Percentiles rank a stretch among this genome's conserved stretches.
Conservation (phyloP, 1,139 yeast genomes). For the Candida sojae region DNA sequence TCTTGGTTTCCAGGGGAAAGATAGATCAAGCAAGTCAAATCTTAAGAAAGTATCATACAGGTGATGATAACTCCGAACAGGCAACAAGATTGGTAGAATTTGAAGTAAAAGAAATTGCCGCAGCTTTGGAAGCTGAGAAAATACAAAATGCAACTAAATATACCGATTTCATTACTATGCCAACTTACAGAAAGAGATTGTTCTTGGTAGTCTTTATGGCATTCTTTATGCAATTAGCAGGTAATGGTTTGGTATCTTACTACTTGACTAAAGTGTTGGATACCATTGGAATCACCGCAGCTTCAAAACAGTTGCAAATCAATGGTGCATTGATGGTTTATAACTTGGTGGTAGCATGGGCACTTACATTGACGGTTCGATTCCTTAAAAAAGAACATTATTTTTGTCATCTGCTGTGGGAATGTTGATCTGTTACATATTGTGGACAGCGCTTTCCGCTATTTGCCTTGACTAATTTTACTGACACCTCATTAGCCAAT, state of each 20-base stretch:
- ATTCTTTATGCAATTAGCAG: slow-evolving; percentile 48
- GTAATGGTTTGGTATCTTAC: slow-evolving; percentile 55
- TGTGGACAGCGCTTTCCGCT: slow-evolving; percentile 43
- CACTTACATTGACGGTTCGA: slow-evolving; percentile 30
- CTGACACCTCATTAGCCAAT: slow-evolving; percentile 34
- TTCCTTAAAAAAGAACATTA: slow-evolving; percentile 44
- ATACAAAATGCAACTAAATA: slow-evolving; percentile 27
- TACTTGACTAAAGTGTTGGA: slow-evolving; percentile 49
- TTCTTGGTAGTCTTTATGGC: slow-evolving; percentile 36
- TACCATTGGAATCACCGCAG: slow-evolving; percentile 50
- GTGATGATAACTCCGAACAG: slow-evolving; percentile 28
- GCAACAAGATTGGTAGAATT: slow-evolving; percentile 40
- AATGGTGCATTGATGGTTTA: slow-evolving; percentile 48
- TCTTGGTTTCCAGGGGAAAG: slow-evolving; percentile 35
- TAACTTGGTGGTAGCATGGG: slow-evolving; percentile 37
- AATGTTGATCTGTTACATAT: slow-evolving; percentile 40
- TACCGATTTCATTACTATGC: slow-evolving; percentile 34
- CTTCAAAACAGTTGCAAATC: slow-evolving; percentile 44
- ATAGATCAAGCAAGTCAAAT: slow-evolving; percentile 40
- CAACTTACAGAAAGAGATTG: slow-evolving; percentile 45
- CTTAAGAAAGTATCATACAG: slow-evolving; percentile 44
- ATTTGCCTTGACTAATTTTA: slow-evolving; percentile 36
- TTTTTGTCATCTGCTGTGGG: slow-evolving; percentile 35
- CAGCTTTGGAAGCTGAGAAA: slow-evolving; percentile 38
- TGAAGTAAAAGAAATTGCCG: slow-evolving; percentile 47